These are phyloP conservation scores for Nephelium lappaceum DNA, from an alignment of 345 rosid species.

Conservation along the genomic window DNA sequence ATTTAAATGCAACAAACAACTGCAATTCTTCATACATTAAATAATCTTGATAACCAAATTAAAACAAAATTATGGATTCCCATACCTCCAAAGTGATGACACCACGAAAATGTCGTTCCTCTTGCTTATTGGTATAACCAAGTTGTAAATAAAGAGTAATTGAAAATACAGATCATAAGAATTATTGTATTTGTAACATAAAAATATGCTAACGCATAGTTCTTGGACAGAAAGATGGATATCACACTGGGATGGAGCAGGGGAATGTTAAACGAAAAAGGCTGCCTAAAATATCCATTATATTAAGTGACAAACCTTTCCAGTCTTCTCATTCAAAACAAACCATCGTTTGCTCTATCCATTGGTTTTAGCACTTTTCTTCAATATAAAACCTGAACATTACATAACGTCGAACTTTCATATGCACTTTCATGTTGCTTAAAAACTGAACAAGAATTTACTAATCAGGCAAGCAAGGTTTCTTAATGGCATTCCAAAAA, in stretches of 20 bases:
- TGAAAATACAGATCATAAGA: not conserved
- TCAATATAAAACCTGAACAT: slow-evolving; percentile 70
- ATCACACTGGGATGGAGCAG: not conserved
- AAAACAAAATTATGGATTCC: not conserved
- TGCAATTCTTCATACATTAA: not conserved
- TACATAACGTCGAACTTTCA: not conserved
- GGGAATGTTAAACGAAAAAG: not conserved
- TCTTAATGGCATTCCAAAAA: not conserved
- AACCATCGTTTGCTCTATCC: slow-evolving; percentile 96
- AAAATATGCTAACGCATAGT: not conserved
- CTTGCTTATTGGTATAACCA: slow-evolving; percentile 91
- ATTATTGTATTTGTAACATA: not conserved
- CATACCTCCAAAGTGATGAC: slow-evolving; percentile 81
- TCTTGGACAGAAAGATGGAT: not conserved
- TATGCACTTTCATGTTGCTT: not conserved
- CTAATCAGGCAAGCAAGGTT: not conserved
- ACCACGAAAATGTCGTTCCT: slow-evolving; percentile 89
- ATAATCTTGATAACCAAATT: not conserved
- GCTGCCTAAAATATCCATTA: not conserved
- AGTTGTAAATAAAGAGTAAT: slow-evolving; percentile 52
- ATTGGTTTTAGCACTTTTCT: slow-evolving; percentile 88
- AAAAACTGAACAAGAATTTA: not conserved
- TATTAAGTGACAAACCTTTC: slow-evolving; percentile 63
- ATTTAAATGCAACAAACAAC: not conserved
- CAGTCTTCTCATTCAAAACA: slow-evolving; percentile 88